Base-by-base conservation (phyloP, 1,284 basidiomycete genomes). In the Heterobasidion parviporum region DNA sequence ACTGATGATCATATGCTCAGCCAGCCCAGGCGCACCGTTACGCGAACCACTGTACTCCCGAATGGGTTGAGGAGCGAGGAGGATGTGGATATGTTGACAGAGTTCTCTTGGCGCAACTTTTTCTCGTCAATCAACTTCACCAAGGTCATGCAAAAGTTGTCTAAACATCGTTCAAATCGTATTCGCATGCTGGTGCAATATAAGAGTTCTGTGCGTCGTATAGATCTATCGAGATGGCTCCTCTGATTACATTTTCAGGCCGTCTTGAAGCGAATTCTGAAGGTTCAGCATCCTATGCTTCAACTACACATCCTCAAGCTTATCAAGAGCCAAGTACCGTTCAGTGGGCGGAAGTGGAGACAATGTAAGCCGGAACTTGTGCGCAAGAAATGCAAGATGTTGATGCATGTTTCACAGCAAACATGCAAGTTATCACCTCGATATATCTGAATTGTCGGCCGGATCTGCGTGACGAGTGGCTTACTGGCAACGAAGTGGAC, bases 351-450 rank as follows among this genome's bases (percentile, higher is more conserved):
- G 50, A 98, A 98, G 74, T 99, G 97, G 97, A 79, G 96, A 52
- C 94, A 98, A 75, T 90, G 94, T 94, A 70, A 67, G 83, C n/a
- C 26, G 44, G 38, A 18, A 67, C 16, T 46, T 35, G 53, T 35
- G 4, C 16, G 32, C 54, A 53, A 47, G 38, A 43, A 45, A 26
- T 46, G 45, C 33, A 38, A 50, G n/a, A 33, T 50, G 47, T 41
- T 57, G 48, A 38, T 54, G 16, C 43, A 47, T 32, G 33, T 54
- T 52, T n/a, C 32, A 33, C 18, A 96, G 93, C 91, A 26, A 99
- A 99, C 69, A 99, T 99, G 97, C 97, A 98, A 72, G 92, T 98
- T 59, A 99, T 99, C 67, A 99, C 97, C 4, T 88, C 93, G 34
- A 98, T 99, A 62, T 99, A 99, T 70, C 78, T 99, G 58, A 97